Conservation (phyloP, 2,329 filamentous ascomycete species). For the Alternaria sp. region DNA sequence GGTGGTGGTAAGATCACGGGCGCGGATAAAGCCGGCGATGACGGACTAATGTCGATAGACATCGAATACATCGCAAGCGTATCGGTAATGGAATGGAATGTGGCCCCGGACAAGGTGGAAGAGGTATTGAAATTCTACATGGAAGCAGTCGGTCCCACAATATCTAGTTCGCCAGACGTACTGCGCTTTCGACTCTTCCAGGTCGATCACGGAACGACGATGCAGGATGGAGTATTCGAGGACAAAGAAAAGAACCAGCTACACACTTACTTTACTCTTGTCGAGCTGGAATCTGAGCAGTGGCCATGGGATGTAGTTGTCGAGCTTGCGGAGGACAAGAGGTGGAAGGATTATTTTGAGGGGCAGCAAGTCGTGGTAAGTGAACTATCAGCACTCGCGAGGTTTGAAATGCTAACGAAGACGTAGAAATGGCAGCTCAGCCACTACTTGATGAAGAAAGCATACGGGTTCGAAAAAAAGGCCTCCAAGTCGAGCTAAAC, state of each 20-base stretch:
- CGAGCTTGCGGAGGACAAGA: conserved; percentile 21
- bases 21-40: conserved; percentile 2
- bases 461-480: not conserved
- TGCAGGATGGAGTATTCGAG: conserved; percentile 9
- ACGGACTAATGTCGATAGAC: conserved; percentile 21
- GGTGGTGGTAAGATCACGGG: conserved; percentile 17
- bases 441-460: conserved; percentile 20
- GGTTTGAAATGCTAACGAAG: conserved; percentile 8
- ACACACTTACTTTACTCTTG: conserved; percentile 23
- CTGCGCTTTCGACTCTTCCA: conserved; percentile 28
- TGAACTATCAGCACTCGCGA: not conserved
- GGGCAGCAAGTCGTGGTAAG: conserved; percentile 22
- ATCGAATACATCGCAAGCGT: conserved; percentile 23
- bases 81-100: conserved; percentile 27
- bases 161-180: conserved; percentile 22
- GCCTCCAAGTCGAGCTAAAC: not conserved
- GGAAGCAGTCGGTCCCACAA: conserved; percentile 16
- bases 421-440: conserved; percentile 28
- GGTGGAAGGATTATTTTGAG: conserved; percentile 29
- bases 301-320: conserved; percentile 33
- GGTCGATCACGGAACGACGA: conserved; percentile 20
- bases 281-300: conserved; percentile 28
- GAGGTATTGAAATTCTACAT: conserved; percentile 25
- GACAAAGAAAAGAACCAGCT: conserved; percentile 18
- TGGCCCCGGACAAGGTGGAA: conserved; percentile 17